These are phyloP conservation scores for Claviceps cyperi DNA, from an alignment of 2,329 filamentous ascomycete genomes.

Conservation along the genomic window DNA sequence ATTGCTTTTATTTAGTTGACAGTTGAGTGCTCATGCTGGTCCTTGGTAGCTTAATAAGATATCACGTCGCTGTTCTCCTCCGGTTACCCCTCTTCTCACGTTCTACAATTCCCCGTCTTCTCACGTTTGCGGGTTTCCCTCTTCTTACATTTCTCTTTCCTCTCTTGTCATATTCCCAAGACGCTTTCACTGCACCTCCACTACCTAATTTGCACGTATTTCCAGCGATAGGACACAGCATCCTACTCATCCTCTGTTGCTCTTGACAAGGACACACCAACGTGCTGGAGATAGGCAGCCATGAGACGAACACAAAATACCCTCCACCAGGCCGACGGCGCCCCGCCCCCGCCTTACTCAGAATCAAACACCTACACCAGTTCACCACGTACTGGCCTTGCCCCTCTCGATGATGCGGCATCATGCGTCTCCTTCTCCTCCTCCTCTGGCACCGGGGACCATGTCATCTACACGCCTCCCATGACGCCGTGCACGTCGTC, in stretches of 20 bases:
- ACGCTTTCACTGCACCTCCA: no score
- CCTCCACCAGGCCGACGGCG: conserved; percentile 7
- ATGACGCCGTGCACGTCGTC: conserved; percentile 26
- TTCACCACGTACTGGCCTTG: conserved; percentile 12
- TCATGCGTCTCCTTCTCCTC: conserved; percentile 22
- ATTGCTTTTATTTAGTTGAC: no score
- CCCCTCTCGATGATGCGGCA: conserved; percentile 20
- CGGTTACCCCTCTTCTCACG: background rate
- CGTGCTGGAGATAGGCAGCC: background rate
- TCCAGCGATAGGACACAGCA: no score
- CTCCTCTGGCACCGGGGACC: conserved; percentile 18
- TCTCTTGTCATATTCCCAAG: background rate
- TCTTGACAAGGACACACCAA: no score
- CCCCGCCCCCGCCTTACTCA: conserved; percentile 33
- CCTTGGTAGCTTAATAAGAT: background rate
- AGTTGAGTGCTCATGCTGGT: no score
- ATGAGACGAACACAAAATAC: conserved; percentile 9
- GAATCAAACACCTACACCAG: conserved; percentile 41
- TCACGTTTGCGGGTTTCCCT: background rate
- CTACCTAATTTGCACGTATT: no score
- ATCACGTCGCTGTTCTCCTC: background rate
- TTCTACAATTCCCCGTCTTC: background rate
- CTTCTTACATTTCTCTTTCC: background rate
- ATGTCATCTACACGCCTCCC: conserved; percentile 35
- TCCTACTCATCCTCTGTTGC: no score